Percentiles rank a stretch among this genome's conserved stretches.
Conservation (phyloP, 306 rosid species). For the Spatholobus suberectus region DNA sequence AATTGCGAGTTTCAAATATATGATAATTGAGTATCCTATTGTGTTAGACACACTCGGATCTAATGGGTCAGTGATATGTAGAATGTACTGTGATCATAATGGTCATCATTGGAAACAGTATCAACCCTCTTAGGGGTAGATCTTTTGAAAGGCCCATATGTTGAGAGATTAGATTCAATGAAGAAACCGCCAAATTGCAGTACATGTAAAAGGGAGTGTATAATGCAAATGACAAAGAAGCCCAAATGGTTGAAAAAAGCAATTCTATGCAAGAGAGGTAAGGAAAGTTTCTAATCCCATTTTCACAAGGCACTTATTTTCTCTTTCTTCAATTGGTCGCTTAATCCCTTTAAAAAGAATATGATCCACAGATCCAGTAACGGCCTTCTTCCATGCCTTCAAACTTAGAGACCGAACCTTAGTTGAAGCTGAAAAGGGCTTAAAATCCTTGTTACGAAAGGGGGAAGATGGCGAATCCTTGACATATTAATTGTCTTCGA, state of each 20-base stretch:
- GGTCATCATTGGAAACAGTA: not conserved
- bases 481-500: no score
- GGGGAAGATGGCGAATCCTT: no score
- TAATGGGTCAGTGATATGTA: not conserved
- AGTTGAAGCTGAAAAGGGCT: not conserved
- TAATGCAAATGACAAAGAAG: not conserved
- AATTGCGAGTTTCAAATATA: not conserved
- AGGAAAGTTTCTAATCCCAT: not conserved
- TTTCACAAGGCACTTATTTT: not conserved
- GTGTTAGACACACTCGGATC: not conserved
- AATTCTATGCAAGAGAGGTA: constrained; percentile 15
- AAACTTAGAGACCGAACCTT: no score
- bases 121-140: not conserved
- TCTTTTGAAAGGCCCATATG: not conserved
- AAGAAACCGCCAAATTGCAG: constrained; percentile 12
- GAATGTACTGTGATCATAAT: not conserved
- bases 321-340: not conserved
- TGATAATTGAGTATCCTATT: not conserved
- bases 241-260: constrained; percentile 4
- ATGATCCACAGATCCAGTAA: no score
- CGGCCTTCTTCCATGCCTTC: no score
- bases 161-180: not conserved
- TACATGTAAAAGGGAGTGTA: not conserved
- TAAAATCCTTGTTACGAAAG: no score
- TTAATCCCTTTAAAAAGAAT: not conserved